These are phyloP conservation scores for Nakazawaea pomicola DNA, from an alignment of 805 yeast genomes.

Conservation along the genomic window DNA sequence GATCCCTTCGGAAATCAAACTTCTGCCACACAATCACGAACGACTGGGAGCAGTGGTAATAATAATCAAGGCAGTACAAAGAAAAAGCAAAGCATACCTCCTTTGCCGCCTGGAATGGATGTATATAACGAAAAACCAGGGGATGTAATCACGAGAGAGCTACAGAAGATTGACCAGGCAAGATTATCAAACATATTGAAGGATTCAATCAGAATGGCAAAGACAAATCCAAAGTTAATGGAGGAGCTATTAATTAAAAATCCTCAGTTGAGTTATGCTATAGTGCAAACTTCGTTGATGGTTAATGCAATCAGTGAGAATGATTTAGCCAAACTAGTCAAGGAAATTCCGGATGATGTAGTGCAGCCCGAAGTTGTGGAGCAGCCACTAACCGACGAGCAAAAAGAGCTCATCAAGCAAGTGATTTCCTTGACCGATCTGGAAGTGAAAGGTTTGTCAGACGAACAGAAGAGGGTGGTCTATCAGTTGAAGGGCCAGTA, in stretches of 20 bases:
- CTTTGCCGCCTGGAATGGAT: constrained; percentile 51
- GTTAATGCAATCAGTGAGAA: constrained; percentile 25
- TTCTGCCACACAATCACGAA: background rate
- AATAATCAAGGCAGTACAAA: constrained; percentile 17
- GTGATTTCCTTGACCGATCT: constrained; percentile 48
- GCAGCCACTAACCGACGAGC: constrained; percentile 26
- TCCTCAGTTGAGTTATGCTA: constrained; percentile 81
- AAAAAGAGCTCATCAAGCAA: constrained; percentile 42
- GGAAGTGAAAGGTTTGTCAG: constrained; percentile 44
- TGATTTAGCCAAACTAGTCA: constrained; percentile 18
- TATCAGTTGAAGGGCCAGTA: constrained; percentile 18
- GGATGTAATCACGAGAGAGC: constrained; percentile 39
- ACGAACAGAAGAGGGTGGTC: constrained; percentile 41
- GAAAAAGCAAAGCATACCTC: constrained; percentile 32
- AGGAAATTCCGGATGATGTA: constrained; percentile 18
- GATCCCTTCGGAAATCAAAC: constrained; percentile 12
- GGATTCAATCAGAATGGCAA: constrained; percentile 58
- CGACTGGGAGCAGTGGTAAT: too few species aligned
- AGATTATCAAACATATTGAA: constrained; percentile 43
- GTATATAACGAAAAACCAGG: constrained; percentile 28
- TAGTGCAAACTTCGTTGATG: constrained; percentile 64
- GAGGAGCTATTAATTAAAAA: constrained; percentile 54
- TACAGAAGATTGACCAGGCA: constrained; percentile 41
- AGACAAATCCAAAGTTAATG: constrained; percentile 52
- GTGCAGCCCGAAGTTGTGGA: constrained; percentile 10